Evolutionary conservation across 345 rosid species (phyloP), one percentile per base, ranked within the genome.

Genomic region (Jatropha curcas): DNA sequence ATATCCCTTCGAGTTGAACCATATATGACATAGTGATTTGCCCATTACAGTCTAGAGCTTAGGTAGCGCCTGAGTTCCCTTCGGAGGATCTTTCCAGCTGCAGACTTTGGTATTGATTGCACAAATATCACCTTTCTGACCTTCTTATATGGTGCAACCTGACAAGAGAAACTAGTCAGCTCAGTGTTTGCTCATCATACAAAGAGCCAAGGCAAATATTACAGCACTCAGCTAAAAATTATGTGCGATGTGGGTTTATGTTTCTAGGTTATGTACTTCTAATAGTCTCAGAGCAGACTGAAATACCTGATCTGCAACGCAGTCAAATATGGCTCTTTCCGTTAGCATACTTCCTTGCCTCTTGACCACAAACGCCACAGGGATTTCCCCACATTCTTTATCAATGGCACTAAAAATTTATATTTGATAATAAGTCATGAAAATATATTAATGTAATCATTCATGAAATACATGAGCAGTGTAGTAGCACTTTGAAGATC

Each of bases 121-220:
- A 82, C 82, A 71, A 94, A 90, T 30, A 86, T 67, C 74, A 91
- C 98, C 79, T 79, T 88, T 73, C 91, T 88, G 78, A 90, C 92
- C 78, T 88, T 94, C 89, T 90, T 91, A 71, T 90, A 80, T n/a
- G 97, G 94, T 1, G 97, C 84, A 76, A 91, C 97, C 97, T 94
- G 78, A 39, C 7, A 76, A 34, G 16, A 35, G 37, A 25, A 56
- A 56, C 12, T 68, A 22, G 16, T 13, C 17, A 56, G 14, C 61
- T 68, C n/a, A 53, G 22, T 37, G 7, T 39, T 55, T 1, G 37
- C 52, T 41, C 22, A 53, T 4, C 45, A 37, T 3, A n/a, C 22
- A 68, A 30, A 41, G 10, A 16, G 17, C 39, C 19, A 39, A 28
- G 45, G 41, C 63, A 37, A 59, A 20, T 7, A 20, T 7, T 7